These are phyloP conservation scores for Tetrapisispora taiwanensis DNA, from an alignment of 805 yeast species.

Conservation along the genomic window DNA sequence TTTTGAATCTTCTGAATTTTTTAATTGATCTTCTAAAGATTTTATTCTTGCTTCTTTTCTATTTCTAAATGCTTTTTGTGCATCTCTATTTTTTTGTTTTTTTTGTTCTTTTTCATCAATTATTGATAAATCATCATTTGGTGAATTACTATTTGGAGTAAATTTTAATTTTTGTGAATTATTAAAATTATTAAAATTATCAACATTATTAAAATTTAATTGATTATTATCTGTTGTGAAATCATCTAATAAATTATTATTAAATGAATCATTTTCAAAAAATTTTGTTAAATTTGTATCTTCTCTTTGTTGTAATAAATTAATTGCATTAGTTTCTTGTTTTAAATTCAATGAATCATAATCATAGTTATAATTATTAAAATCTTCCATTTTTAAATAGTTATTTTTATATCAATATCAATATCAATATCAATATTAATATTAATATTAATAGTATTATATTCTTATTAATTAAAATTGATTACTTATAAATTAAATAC, in stretches of 20 bases:
- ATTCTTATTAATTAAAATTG: too few relatives aligned
- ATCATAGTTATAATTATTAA: not conserved
- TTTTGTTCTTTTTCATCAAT: slow-evolving; percentile 36
- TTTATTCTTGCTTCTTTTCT: slow-evolving; percentile 64
- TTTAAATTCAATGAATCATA: not conserved
- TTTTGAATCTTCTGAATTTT: slow-evolving; percentile 47
- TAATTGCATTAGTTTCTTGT: not conserved
- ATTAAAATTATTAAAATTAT: not conserved
- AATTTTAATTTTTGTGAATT: not conserved
- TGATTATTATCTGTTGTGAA: too few relatives aligned
- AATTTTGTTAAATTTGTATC: not conserved
- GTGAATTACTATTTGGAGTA: not conserved
- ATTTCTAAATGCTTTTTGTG: slow-evolving; percentile 79
- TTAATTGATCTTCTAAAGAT: slow-evolving; percentile 52
- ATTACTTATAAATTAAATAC: too few relatives aligned
- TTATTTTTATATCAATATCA: too few relatives aligned
- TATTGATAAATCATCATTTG: not conserved
- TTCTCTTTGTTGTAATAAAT: not conserved
- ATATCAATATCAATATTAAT: too few relatives aligned
- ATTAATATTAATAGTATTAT: too few relatives aligned
- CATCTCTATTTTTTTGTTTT: slow-evolving; percentile 76
- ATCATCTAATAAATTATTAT: not conserved
- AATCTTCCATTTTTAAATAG: not conserved
- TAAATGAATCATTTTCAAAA: not conserved
- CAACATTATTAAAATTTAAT: too few relatives aligned